Evolutionary conservation across 495 filamentous ascomycete genomes (phyloP), one percentile per base, ranked within the genome.

Genomic region (Podospora didyma): DNA sequence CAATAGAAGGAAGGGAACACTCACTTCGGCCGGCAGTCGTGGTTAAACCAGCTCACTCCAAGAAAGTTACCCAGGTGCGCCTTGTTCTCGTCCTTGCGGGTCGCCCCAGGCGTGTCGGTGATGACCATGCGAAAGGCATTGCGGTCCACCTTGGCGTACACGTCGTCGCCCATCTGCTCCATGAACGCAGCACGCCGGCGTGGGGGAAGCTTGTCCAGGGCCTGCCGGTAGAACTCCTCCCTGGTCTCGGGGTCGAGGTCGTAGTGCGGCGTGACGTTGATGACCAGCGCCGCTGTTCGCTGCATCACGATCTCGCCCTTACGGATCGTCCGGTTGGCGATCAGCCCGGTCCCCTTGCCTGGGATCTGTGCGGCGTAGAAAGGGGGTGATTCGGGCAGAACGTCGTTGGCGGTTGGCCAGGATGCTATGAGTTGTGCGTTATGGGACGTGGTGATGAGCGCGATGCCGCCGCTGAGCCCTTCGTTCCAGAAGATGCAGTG

Each of bases 11-110:
- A 10, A 19, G 14, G 16, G 21, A 12, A 7, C 1, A 59, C 72
- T 69, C 49, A 77, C 75, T 76, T 77, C 31, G 75, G 74, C 17
- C 74, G 58, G 35, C 75, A 77, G 51, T 76, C 74, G 45, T 78
- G 74, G 51, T 77, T 77, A 9, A 77, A 56, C 48, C 60, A 60
- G 24, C 67, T 64, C 16, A 75, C 63, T 7, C 74, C 71, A 0
- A 69, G 68, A 46, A 70, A 78, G 22, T 58, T 54, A 7, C 61
- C 73, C 1, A 76, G 51, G 44, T 78, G 75, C 9, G 62, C 48
- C 0, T 64, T 63, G 0, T 64, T 58, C 5, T 66, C 60, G 0
- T 59, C 41, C 0, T 62, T 51, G 7, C 68, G 39, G 7, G 12
- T 42, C 7, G 39, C n/a, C 39, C 5, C 5, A 5, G 39, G 9